These are phyloP conservation scores for Melanogaster broomeanus DNA, from an alignment of 768 basidiomycete species.

Conservation along the genomic window DNA sequence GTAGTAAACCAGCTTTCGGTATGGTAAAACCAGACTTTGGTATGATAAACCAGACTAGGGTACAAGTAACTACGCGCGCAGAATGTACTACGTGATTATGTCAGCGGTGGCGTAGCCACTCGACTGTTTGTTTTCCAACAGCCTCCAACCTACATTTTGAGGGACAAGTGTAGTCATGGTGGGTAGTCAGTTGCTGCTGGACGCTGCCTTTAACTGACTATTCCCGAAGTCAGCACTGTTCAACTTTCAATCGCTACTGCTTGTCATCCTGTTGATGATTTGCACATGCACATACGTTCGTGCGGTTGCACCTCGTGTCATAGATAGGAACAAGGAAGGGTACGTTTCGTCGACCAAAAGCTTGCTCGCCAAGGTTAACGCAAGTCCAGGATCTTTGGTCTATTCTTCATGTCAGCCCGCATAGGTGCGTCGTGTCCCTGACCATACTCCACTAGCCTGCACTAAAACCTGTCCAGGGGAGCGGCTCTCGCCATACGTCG, in stretches of 20 bases:
- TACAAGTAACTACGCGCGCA: too few species aligned
- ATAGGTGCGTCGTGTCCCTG: constrained; percentile 67
- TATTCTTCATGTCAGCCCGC: constrained; percentile 94
- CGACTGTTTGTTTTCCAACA: too few species aligned
- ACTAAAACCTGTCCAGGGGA: constrained; percentile 63
- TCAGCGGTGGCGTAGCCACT: too few species aligned
- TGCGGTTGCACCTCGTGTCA: constrained; percentile 82
- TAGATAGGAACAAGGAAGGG: constrained; percentile 96
- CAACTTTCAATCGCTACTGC: constrained; percentile 95
- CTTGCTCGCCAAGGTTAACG: constrained; percentile 3
- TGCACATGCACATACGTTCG: constrained; percentile 98
- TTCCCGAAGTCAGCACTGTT: constrained; percentile 84
- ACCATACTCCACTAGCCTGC: neutral
- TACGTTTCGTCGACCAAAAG: constrained; percentile 36
- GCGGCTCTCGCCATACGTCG: constrained; percentile 93
- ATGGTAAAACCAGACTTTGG: too few species aligned
- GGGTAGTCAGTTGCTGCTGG: neutral
- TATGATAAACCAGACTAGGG: too few species aligned
- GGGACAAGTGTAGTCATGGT: constrained; percentile 16
- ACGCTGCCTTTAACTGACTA: neutral
- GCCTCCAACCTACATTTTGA: neutral
- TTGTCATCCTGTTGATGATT: constrained; percentile 90
- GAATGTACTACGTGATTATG: too few species aligned
- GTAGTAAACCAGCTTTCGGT: too few species aligned
- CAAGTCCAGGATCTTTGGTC: constrained; percentile 71